Percentiles rank a stretch among this genome's conserved stretches.
phyloP scores from a whole-genome alignment of 305 asterid genomes.

The Stenogyne calaminthoides region DNA sequence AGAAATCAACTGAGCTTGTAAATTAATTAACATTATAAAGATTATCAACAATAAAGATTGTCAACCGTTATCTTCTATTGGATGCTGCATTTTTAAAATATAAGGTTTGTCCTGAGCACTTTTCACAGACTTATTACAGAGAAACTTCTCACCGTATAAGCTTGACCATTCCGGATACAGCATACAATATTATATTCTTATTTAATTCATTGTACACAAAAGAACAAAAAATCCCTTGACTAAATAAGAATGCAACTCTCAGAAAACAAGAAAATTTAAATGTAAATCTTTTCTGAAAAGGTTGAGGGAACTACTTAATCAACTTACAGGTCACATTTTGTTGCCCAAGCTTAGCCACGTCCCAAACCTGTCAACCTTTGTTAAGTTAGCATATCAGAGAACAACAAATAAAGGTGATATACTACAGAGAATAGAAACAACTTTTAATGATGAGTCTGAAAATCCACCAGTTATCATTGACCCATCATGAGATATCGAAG shows the following conservation, averaged over 20 bases:
- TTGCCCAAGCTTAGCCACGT: constrained; percentile 96
- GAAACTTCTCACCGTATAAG: background rate
- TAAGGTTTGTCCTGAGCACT: background rate
- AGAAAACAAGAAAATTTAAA: constrained; percentile 7
- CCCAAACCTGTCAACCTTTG: constrained; percentile 78
- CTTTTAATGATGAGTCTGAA: constrained; percentile 97
- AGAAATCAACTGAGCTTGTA: background rate
- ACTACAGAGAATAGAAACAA: constrained; percentile 35
- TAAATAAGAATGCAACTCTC: constrained; percentile 11
- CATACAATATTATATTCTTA: background rate
- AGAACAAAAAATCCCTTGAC: background rate
- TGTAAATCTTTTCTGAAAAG: background rate
- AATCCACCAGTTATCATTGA: too few species aligned
- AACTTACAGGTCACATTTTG: constrained; percentile 62
- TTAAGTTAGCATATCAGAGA: constrained; percentile 30
- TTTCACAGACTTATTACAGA: background rate
- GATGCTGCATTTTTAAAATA: background rate
- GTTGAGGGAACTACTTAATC: constrained; percentile 22
- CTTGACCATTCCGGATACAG: background rate
- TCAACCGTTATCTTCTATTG: background rate
- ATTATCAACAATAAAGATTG: background rate
- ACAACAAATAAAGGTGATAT: too few species aligned
- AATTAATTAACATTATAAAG: too few species aligned
- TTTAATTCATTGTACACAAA: background rate
- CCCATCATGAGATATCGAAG: too few species aligned